Evolutionary conservation across 1,139 yeast species (phyloP), one percentile per base, ranked within the genome.

Genomic region (Hyphopichia pseudoburtonii): DNA sequence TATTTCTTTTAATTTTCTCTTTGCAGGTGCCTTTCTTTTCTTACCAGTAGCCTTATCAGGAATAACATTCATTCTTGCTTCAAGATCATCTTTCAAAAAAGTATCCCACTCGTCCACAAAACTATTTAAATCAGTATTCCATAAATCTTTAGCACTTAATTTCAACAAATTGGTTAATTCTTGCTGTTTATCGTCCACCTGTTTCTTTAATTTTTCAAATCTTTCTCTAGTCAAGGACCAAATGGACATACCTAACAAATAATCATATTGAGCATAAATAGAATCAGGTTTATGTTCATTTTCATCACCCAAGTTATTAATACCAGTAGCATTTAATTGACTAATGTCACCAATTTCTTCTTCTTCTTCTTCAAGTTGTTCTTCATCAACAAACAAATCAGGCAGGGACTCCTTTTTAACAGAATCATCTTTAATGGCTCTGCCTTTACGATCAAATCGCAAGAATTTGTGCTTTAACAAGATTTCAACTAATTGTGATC

Each of bases 191-290:
- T 66, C 80, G 37, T 79, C 87, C 46, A 80, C 75, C 57, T 89
- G 95, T 37, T 73, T 72, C 50, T 89, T 66, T 44, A 92, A 68
- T 50, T 78, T 82, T 51, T 88, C 92, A 55, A 89, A 92, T 49
- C 95, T 76, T 64, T 94, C 99, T 43, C 74, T 74, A 1, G 98
- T 90, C 55, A 92, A 78, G 22, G 96, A 83, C 95, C 97, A 89
- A 50, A 94, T 82, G 27, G 90, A 78, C 96, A 94, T 86, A 38
- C 92, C 90, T 39, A 86, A 67, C 45, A 86, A 68, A 48, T 86
- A 86, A 52, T 86, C 95, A 58, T 76, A 79, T 42, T 86, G 70
- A 41, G 86, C 71, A 52, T 73, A 71, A 11, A 72, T 52, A 4
- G 66, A 67, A 36, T 66, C 73, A 2, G 76, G 77, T 32, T 60